Evolutionary conservation across 768 basidiomycete species (phyloP).

Genomic region (Hygrophorus pudorinus): DNA sequence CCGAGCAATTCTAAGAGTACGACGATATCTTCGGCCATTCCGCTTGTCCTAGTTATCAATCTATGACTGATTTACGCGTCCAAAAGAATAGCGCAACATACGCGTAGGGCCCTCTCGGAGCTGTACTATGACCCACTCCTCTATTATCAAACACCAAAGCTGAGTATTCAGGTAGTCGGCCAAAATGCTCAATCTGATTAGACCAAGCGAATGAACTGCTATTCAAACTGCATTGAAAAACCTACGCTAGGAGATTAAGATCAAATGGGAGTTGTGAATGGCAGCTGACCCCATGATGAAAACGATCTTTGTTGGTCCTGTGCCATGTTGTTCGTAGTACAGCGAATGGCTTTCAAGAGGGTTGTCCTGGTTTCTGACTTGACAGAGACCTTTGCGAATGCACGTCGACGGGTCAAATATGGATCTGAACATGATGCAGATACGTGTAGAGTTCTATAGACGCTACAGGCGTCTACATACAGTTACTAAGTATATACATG

Average conservation of each 20-base stretch:
- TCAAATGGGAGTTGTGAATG: background rate
- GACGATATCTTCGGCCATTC: constrained; percentile 70
- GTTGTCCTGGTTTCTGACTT: constrained; percentile 40
- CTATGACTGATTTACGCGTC: background rate
- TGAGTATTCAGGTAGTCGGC: constrained; percentile 40
- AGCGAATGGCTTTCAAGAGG: constrained; percentile 59
- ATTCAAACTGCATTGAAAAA: constrained; percentile 37
- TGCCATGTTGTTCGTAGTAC: constrained; percentile 74
- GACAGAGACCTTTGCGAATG: constrained; percentile 65
- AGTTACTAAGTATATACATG: no score
- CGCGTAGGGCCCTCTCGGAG: constrained; percentile 72
- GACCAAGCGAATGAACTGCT: constrained; percentile 54
- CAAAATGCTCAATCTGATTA: constrained; percentile 56
- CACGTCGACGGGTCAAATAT: constrained; percentile 55
- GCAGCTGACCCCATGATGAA: constrained; percentile 62
- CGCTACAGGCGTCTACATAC: no score
- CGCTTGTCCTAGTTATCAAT: constrained; percentile 44
- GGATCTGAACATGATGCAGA: no score
- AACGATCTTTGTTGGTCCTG: constrained; percentile 51
- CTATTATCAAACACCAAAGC: constrained; percentile 77
- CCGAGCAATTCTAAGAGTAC: constrained; percentile 59
- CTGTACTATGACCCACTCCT: constrained; percentile 67
- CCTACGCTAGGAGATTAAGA: background rate
- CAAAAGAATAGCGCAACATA: constrained; percentile 25
- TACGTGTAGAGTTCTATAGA: no score